Percentiles rank a stretch among this genome's conserved stretches.
Conservation (phyloP, 1,284 basidiomycete genomes). For the Dichomitus squalens region DNA sequence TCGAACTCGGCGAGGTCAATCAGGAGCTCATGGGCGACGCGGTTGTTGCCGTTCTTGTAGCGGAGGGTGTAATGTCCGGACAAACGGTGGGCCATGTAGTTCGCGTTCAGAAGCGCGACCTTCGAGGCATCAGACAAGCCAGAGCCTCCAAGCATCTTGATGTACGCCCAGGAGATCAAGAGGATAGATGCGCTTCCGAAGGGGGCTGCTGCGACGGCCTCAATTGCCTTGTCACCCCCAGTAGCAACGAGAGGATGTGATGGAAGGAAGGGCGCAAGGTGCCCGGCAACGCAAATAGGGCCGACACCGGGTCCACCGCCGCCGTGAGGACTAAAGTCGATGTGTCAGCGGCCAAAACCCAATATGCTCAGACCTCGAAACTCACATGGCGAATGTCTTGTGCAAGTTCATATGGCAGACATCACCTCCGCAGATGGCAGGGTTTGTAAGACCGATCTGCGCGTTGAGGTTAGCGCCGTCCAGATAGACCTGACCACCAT, state of each 20-base stretch:
- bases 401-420: constrained; percentile 98
- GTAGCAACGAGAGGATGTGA: constrained; percentile 82
- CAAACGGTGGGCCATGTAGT: constrained; percentile 94
- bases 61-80: constrained; percentile 86
- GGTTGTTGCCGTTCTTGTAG: constrained; percentile 88
- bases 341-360: constrained; percentile 4
- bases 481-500: constrained; percentile 97
- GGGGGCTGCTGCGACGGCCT: constrained; percentile 90
- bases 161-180: constrained; percentile 97
- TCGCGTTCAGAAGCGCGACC: constrained; percentile 90
- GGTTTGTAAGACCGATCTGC: constrained; percentile 93
- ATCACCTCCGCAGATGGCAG: constrained; percentile 95
- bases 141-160: constrained; percentile 95
- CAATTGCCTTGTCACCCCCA: constrained; percentile 76
- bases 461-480: constrained; percentile 98
- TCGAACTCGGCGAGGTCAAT: constrained; percentile 97
- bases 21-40: constrained; percentile 94
- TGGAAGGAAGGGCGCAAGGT: constrained; percentile 94
- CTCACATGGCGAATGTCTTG: constrained; percentile 92
- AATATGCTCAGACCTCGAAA: background rate
- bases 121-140: constrained; percentile 88
- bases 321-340: constrained; percentile 79
- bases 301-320: constrained; percentile 96
- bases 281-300: constrained; percentile 93
- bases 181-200: constrained; percentile 95